These are phyloP conservation scores for Russula earlei DNA, from an alignment of 768 basidiomycete genomes.

Conservation along the genomic window DNA sequence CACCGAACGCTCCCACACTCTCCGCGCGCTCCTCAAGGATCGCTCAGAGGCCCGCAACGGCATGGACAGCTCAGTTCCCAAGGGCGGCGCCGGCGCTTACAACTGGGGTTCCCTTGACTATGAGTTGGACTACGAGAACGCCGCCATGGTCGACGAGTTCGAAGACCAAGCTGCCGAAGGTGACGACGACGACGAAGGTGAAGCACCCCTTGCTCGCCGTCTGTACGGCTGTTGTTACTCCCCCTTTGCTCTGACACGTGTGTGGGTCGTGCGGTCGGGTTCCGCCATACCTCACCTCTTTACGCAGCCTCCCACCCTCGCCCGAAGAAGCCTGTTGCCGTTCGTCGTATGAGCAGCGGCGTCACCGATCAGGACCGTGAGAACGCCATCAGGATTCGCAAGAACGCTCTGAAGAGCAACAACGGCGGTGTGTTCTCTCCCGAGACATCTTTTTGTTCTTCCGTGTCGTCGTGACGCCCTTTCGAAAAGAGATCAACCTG, in stretches of 20 bases:
- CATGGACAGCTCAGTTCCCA: conserved; percentile 59
- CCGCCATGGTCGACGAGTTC: conserved; percentile 52
- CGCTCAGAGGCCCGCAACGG: conserved; percentile 75
- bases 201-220: too few relatives aligned
- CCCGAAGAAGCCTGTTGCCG: neutral
- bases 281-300: neutral
- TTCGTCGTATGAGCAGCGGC: conserved; percentile 30
- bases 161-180: conserved; percentile 27
- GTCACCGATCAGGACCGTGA: conserved; percentile 57
- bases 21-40: conserved; percentile 65
- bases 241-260: too few relatives aligned
- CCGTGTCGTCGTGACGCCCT: neutral
- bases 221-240: too few relatives aligned
- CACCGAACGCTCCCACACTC: conserved; percentile 62
- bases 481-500: conserved; percentile 41
- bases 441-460: neutral
- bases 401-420: conserved; percentile 58
- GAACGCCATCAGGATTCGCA: conserved; percentile 58
- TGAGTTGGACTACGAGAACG: conserved; percentile 43
- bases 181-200: too few relatives aligned
- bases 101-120: conserved; percentile 75
- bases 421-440: conserved; percentile 28
- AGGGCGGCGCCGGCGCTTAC: conserved; percentile 71
- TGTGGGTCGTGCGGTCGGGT: conserved; percentile 5
- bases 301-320: neutral